A percentile compares a stretch with the other conserved stretches of the same genome.
phyloP scores from a whole-genome alignment of 2,329 filamentous ascomycete genomes.

The Keithomyces neogunnii region DNA sequence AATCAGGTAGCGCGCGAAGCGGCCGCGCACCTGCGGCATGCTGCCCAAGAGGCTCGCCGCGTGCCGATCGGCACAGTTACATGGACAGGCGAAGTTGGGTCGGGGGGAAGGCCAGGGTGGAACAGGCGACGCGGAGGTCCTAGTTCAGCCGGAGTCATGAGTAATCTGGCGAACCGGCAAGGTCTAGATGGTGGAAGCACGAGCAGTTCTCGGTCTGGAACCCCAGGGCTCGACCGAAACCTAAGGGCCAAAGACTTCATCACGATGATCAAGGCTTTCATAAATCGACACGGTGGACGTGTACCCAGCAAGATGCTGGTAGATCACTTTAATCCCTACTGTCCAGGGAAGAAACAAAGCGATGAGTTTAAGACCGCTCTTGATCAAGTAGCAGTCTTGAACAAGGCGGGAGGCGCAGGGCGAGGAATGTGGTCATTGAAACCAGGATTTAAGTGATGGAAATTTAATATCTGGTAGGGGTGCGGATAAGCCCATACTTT shows the following conservation, averaged over 20 bases:
- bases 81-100: conserved; percentile 83
- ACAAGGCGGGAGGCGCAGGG: conserved; percentile 46
- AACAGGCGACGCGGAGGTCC: conserved; percentile 43
- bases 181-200: conserved; percentile 35
- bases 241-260: conserved; percentile 55
- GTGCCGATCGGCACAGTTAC: conserved; percentile 80
- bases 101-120: conserved; percentile 60
- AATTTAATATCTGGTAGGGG: too few relatives aligned
- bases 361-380: conserved; percentile 78
- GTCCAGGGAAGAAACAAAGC: conserved; percentile 54
- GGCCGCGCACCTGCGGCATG: conserved; percentile 64
- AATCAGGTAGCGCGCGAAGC: conserved; percentile 70
- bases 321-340: conserved; percentile 81
- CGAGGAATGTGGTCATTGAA: conserved; percentile 47
- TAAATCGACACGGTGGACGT: conserved; percentile 66
- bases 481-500: too few relatives aligned
- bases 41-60: conserved; percentile 61
- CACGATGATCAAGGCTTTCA: conserved; percentile 68
- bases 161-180: conserved; percentile 50
- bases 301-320: conserved; percentile 80
- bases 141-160: conserved; percentile 45
- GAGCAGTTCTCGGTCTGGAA: conserved; percentile 36
- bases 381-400: conserved; percentile 64
- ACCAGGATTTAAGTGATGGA: conserved; percentile 17
- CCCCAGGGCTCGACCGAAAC: conserved; percentile 29